Base-by-base conservation (phyloP, 768 basidiomycete species). In the Pisolithus marmoratus region DNA sequence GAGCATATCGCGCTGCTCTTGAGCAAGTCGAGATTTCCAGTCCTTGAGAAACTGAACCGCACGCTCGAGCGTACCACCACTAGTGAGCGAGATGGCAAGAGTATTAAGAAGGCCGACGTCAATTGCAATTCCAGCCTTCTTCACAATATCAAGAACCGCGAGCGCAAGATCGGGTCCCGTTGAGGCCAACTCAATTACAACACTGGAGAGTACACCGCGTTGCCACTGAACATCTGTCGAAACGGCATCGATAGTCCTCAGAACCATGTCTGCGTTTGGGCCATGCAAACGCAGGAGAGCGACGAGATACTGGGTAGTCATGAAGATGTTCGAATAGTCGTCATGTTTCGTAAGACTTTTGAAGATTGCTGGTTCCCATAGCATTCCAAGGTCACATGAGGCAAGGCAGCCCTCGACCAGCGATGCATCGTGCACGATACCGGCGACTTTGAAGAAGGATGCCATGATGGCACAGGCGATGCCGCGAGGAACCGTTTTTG, bases 401-500 rank as follows among this genome's bases (percentile, higher is more conserved):
- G 58, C 65, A 42, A 59, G 61, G 53, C 75, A 79, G 3, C 58
- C 70, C 5, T 67, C 61, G 31, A 68, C 63, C 11, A 83, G 57
- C 8, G 62, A 54, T 1, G 50, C 58, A 49, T 82, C 78, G 5
- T 54, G 58, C 6, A 73, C 63, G n/a, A 60, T 52, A 15, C 63
- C 70, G 8, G 79, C 71, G 29, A 81, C 58, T 41, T 68, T 75
- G 27, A 83, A 63, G 58, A 83, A 80, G 1, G 76, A 63, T 6
- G 70, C 63, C 5, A 71, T 55, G 34, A 79, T 63, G 8, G 68
- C 67, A 24, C 57, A 54, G 3, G 55, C 42, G 20, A 66, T 41
- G 38, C 55, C 53, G 20, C 71, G 72, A n/a, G 69, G 61, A 7
- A 78, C 64, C 2, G 59, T 51, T 63, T 60, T 22, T 51, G 58